Base-by-base conservation (phyloP, 768 basidiomycete species). In the Guyanaporus albipodus region DNA sequence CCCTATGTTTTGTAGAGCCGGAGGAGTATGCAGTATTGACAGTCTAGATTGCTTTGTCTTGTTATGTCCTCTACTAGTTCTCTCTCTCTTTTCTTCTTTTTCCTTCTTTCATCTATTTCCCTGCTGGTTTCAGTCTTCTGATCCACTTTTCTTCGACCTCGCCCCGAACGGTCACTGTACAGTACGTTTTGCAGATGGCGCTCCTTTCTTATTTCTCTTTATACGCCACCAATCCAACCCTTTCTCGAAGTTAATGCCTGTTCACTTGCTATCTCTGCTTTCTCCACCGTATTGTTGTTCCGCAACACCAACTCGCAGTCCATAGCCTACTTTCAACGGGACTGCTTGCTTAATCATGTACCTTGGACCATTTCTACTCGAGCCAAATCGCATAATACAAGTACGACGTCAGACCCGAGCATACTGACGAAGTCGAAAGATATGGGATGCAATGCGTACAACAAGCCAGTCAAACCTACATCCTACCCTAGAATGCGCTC, bases 401-500 rank as follows among this genome's bases (percentile, higher is more conserved):
- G n/a, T n/a, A n/a, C n/a, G n/a, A n/a, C n/a, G n/a, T n/a, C n/a
- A n/a, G n/a, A n/a, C n/a, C n/a, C n/a, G n/a, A n/a, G n/a, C n/a
- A n/a, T n/a, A n/a, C 23, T 8, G 21, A 22, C 29, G 12, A 8
- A 11, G 18, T 31, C 10, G 6, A 17, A 31, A 19, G n/a, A 39
- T 22, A 7, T n/a, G 19, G 5, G 28, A 26, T 2, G 14, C 6
- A n/a, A n/a, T n/a, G n/a, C n/a, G n/a, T n/a, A n/a, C n/a, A n/a
- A n/a, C n/a, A n/a, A n/a, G n/a, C n/a, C n/a, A n/a, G n/a, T n/a
- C n/a, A 8, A 4, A 24, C 24, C 10, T 33, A 17, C n/a, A 43
- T 9, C 33, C 46, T 58, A 66, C 48, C 53, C 63, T 35, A 73
- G 51, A n/a, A 73, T 69, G 35, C 72, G 71, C 60, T 88, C 85